A percentile compares a stretch with the other conserved stretches of the same genome.
Evolutionary conservation across 352 stramenopile species (phyloP).

Genomic region (Pythium monospermum): DNA sequence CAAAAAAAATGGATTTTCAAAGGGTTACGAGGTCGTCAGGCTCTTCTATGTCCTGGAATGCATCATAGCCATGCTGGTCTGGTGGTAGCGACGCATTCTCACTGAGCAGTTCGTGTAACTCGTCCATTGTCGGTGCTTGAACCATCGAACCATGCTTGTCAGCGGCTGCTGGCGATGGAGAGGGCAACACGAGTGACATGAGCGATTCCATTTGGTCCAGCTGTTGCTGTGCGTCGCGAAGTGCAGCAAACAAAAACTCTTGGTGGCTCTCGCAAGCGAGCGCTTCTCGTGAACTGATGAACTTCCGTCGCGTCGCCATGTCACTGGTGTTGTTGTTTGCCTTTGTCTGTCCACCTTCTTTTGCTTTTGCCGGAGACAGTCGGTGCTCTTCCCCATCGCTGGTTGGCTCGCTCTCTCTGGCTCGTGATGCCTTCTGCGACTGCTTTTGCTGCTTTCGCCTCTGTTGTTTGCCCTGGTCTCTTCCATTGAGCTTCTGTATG

Average conservation of each 20-base stretch:
- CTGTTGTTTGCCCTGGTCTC: not conserved
- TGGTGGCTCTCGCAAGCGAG: constrained; percentile 49
- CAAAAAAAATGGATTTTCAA: no score
- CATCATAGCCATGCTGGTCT: not conserved
- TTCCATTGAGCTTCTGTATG: constrained; percentile 6
- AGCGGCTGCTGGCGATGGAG: constrained; percentile 1
- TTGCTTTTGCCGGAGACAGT: not conserved
- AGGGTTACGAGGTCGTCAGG: no score
- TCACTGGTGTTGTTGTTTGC: constrained; percentile 18
- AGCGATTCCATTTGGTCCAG: constrained; percentile 52
- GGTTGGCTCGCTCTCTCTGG: no score
- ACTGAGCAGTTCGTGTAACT: constrained; percentile 19
- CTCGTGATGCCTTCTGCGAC: no score
- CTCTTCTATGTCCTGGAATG: no score
- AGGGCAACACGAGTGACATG: constrained; percentile 29
- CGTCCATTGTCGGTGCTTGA: constrained; percentile 15
- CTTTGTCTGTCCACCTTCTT: no score
- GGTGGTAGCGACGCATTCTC: constrained; percentile 19
- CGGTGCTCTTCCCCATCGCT: not conserved
- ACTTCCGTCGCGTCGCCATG: constrained; percentile 14
- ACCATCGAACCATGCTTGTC: not conserved
- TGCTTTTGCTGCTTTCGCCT: not conserved
- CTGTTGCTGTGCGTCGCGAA: constrained; percentile 58
- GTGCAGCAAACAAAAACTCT: constrained; percentile 51
- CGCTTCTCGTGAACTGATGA: constrained; percentile 51